Percentiles rank a stretch among this genome's conserved stretches.
phyloP scores from a whole-genome alignment of 208 protist species.

The Endotrypanum monterogeii region DNA sequence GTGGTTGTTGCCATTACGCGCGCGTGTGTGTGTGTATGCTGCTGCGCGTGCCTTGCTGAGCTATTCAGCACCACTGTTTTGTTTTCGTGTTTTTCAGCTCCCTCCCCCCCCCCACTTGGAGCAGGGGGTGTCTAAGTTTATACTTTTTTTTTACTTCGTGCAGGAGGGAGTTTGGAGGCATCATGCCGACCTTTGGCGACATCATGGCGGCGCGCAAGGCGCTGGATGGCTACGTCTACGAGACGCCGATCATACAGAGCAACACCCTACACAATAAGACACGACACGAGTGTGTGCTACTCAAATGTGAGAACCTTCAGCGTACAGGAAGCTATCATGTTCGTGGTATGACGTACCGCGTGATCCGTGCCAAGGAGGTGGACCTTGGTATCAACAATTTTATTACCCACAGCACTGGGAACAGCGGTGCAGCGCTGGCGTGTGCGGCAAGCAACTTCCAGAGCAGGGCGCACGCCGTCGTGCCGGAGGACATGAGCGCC shows the following conservation, averaged over 20 bases:
- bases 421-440: constrained; percentile 93
- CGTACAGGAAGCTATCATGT: constrained; percentile 78
- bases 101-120: neutral
- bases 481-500: constrained; percentile 75
- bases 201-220: constrained; percentile 73
- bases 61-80: neutral
- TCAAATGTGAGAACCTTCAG: constrained; percentile 85
- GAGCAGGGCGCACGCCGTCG: constrained; percentile 82
- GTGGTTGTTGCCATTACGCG: neutral
- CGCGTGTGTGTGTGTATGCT: neutral
- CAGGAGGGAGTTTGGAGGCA: neutral
- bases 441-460: constrained; percentile 80
- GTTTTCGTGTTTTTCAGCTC: neutral
- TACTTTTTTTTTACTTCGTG: too few species aligned
- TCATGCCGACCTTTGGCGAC: constrained; percentile 42
- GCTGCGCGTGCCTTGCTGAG: neutral
- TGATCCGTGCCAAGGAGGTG: constrained; percentile 70
- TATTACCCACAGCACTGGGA: constrained; percentile 90
- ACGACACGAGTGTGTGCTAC: constrained; percentile 53
- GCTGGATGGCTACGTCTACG: constrained; percentile 61
- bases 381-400: constrained; percentile 78
- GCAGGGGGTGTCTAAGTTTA: neutral
- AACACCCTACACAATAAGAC: constrained; percentile 51
- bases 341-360: constrained; percentile 68
- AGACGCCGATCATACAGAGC: constrained; percentile 72